Conservation (phyloP, 2,329 filamentous ascomycete genomes). For the Sporothrix euskadiensis region DNA sequence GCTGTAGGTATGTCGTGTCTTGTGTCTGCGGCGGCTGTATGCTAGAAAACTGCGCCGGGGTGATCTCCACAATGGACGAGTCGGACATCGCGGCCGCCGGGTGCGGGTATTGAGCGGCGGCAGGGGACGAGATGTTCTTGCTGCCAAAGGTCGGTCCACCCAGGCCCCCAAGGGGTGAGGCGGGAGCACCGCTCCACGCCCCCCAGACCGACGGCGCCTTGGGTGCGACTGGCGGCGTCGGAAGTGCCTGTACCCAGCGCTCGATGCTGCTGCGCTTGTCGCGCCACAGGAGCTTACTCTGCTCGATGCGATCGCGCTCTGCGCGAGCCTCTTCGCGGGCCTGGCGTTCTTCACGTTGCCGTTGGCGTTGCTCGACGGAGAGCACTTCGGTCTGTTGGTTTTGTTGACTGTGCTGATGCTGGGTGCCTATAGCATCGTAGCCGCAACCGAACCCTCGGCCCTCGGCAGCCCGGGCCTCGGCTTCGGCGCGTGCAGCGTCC, state of each 20-base stretch:
- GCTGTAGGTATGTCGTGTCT: neutral
- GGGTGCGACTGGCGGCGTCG: neutral
- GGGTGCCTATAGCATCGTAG: neutral
- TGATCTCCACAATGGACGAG: constrained; percentile 30
- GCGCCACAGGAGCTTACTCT: constrained; percentile 29
- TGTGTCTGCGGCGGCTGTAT: neutral
- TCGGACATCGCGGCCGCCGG: constrained; percentile 2
- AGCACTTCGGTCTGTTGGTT: neutral
- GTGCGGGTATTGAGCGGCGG: neutral
- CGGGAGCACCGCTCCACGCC: neutral
- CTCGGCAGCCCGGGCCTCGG: constrained; percentile 12
- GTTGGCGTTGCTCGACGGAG: neutral
- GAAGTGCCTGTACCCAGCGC: constrained; percentile 13
- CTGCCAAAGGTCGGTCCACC: neutral
- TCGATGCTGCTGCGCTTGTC: constrained; percentile 23
- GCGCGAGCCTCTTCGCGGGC: constrained; percentile 14
- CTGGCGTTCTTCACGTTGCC: neutral
- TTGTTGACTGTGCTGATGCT: neutral
- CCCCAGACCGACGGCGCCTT: neutral
- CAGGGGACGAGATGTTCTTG: neutral
- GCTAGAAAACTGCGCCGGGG: constrained; percentile 26
- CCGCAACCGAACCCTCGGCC: constrained; percentile 5
- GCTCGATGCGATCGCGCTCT: constrained; percentile 22
- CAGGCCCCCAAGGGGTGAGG: neutral
- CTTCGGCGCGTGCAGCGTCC: neutral